Base-by-base conservation (phyloP, 2,329 filamentous ascomycete genomes). In the Penicillium crustosum region DNA sequence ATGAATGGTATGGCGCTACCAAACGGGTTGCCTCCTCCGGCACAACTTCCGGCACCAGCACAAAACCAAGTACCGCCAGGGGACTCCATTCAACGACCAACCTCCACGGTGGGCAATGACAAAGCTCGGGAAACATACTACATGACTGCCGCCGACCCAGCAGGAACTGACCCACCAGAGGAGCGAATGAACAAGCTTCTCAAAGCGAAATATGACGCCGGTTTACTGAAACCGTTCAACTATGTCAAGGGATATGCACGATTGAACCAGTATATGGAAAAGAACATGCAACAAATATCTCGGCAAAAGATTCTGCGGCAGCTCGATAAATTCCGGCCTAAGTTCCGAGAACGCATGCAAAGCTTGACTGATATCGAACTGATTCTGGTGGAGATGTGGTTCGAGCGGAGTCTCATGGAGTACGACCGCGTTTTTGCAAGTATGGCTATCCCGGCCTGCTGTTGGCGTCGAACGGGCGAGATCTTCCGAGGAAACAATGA, bases 341-440 rank as follows among this genome's bases (percentile, higher is more conserved):
- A 96, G 71, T 99, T 99, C 70, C 85, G 94, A 61, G 93, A 97
- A 75, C 92, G 95, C 77, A 93, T 96, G 73, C 92, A 97, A 64
- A 88, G 83, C 35, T 80, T 97, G 70, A 97, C 91, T 2, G 94
- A 99, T 75, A 90, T 97, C 73, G 91, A 99, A 75, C 85, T 99
- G 27, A 88, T 97, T 29, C 86, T 93, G 58, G 93, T 97, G 12
- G 94, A 99, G 77, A 97, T 97, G 91, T 97, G 94, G 93, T 97
- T 99, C 71, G 94, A 99, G 75, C 87, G 89, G 69, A 94, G 90
- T 62, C 78, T 99, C 66, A 94, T 97, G 89, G 94, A 97, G 72
- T 97, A 97, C 69, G 94, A 99, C 70, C 91, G 94, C 33, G 93
- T 99, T 1, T 99, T 99, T 78, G 94, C 94, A 2, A 96, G 92